Percentiles rank a stretch among this genome's conserved stretches.
These are phyloP conservation scores for Pigoraptor vietnamica DNA, from an alignment of 78 protist species.

Conservation along the genomic window DNA sequence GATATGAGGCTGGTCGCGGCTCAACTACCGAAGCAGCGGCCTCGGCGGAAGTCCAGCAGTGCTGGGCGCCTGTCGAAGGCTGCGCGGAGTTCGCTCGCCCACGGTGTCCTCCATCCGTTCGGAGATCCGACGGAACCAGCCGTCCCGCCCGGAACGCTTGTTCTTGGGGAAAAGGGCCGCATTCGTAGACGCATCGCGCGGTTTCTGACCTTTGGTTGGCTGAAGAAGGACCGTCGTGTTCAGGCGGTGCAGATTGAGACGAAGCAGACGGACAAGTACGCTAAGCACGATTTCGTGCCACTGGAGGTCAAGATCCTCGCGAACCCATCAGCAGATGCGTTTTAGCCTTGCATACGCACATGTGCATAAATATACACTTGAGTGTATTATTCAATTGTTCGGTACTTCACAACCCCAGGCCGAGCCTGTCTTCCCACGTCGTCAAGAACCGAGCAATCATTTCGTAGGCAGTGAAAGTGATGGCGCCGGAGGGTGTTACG, in stretches of 20 bases:
- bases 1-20: not conserved
- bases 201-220: not conserved
- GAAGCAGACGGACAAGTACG: too few species aligned
- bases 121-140: too few species aligned
- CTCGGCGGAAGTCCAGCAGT: not conserved
- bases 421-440: not conserved
- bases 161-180: not conserved
- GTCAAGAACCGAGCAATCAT: not conserved
- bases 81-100: not conserved
- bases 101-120: too few species aligned
- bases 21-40: not conserved
- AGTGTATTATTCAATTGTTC: too few species aligned
- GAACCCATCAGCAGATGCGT: too few species aligned
- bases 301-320: too few species aligned
- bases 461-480: slow-evolving; percentile 73
- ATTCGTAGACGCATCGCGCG: not conserved
- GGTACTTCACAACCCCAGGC: not conserved
- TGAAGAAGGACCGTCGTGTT: too few species aligned
- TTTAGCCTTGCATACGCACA: too few species aligned
- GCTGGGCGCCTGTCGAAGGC: not conserved
- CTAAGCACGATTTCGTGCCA: too few species aligned
- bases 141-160: not conserved
- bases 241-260: too few species aligned
- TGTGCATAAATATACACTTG: too few species aligned
- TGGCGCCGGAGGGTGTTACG: slow-evolving; percentile 64